phyloP scores from a whole-genome alignment of 2,329 filamentous ascomycete species.

The Exserohilum turcica region DNA sequence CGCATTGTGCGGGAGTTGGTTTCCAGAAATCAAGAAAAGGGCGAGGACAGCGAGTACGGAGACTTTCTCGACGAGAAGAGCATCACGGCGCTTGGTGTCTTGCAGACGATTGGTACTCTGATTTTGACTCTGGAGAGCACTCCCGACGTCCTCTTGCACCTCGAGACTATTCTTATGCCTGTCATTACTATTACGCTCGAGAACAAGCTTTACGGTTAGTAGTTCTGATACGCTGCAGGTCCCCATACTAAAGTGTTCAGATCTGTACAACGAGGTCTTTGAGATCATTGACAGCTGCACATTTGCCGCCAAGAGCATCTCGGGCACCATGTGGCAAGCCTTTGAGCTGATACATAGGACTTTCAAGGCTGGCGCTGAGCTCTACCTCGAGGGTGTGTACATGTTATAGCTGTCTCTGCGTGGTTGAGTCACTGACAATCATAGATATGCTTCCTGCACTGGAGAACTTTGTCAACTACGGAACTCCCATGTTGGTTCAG shows the following conservation, averaged over 20 bases:
- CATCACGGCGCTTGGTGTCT: conserved; percentile 91
- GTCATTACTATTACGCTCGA: conserved; percentile 95
- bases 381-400: conserved; percentile 76
- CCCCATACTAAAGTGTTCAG: conserved; percentile 50
- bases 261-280: conserved; percentile 97
- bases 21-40: conserved; percentile 78
- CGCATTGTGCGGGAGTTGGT: conserved; percentile 90
- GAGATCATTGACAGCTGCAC: conserved; percentile 99
- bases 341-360: conserved; percentile 96
- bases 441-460: conserved; percentile 93
- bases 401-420: not conserved
- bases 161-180: conserved; percentile 95
- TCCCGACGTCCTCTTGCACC: conserved; percentile 89
- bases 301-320: conserved; percentile 94
- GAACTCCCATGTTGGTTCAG: conserved; percentile 76
- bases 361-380: conserved; percentile 94
- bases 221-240: not conserved
- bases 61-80: conserved; percentile 98
- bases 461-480: conserved; percentile 97
- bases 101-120: conserved; percentile 96
- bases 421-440: conserved; percentile 12
- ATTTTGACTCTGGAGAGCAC: conserved; percentile 97
- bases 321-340: conserved; percentile 96
- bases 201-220: conserved; percentile 89
- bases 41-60: conserved; percentile 77